phyloP scores from a whole-genome alignment of 2,329 filamentous ascomycete genomes.

The Aspergillus ochraceus region DNA sequence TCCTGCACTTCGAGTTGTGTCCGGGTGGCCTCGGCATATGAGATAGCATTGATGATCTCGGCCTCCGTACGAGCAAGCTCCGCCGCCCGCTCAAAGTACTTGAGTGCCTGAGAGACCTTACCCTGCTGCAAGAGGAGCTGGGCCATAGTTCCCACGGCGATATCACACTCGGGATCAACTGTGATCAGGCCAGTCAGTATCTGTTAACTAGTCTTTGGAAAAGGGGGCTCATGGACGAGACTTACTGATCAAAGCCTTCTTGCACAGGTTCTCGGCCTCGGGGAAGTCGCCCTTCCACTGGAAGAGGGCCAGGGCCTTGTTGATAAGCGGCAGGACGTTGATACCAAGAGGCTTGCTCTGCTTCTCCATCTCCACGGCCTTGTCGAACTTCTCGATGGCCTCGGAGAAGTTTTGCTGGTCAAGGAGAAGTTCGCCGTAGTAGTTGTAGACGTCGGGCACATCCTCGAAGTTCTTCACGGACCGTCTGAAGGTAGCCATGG shows the following conservation, averaged over 20 bases:
- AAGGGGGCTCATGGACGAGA: conserved; percentile 19
- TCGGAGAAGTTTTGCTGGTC: conserved; percentile 96
- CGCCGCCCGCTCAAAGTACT: conserved; percentile 95
- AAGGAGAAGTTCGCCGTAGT: conserved; percentile 94
- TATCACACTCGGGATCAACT: conserved; percentile 99
- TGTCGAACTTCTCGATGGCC: conserved; percentile 97
- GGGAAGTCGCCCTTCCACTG: conserved; percentile 97
- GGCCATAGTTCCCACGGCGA: conserved; percentile 97
- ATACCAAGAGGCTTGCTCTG: conserved; percentile 89
- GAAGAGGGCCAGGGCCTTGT: conserved; percentile 95
- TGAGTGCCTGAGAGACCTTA: conserved; percentile 91
- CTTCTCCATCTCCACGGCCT: conserved; percentile 98
- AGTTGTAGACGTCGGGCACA: conserved; percentile 98
- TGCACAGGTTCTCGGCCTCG: conserved; percentile 92
- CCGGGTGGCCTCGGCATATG: conserved; percentile 93
- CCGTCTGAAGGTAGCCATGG: conserved; percentile 95
- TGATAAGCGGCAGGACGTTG: conserved; percentile 96
- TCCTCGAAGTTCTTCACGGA: conserved; percentile 99
- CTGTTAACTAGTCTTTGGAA: not conserved
- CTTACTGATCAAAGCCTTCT: conserved; percentile 95
- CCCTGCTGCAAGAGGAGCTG: conserved; percentile 96
- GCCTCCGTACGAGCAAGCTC: conserved; percentile 92
- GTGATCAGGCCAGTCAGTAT: conserved; percentile 16
- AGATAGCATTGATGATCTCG: conserved; percentile 93
- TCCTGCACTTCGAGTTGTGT: conserved; percentile 92